Evolutionary conservation across 129 eudicot species (phyloP), one percentile per base, ranked within the genome.

Genomic region (Centella asiatica): DNA sequence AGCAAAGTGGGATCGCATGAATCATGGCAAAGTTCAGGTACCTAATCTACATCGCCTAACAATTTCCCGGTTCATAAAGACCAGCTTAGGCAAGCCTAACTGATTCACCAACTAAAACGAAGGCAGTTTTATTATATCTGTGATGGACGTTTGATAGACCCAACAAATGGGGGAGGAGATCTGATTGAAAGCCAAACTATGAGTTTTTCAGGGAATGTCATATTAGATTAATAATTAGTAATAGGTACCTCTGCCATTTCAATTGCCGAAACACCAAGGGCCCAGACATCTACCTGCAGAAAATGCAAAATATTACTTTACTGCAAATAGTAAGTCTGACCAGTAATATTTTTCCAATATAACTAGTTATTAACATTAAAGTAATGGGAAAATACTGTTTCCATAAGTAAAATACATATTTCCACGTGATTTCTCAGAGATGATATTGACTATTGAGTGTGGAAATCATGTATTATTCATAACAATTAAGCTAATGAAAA

Each of bases 241-340:
- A 42, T 46, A 32, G 20, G 25, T 82, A 87, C 98, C 98, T 92
- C 98, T 3, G 98, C 98, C 98, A 92, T 92, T 79, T 92, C 98
- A 27, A 87, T 92, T 29, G 98, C 98, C 71, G 98, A 81, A 72
- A 87, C 96, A 73, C 96, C 98, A 73, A 87, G 94, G 62, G 98
- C 98, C 98, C 96, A 87, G 65, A 84, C 98, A 78, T 92, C 98
- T 36, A 92, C 98, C 98, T 92, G 76, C 46, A 62, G 37, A n/a
- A n/a, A n/a, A 68, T 45, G 51, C 48, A 74, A 39, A 61, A 36
- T 31, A 69, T 24, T n/a, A 67, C 18, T n/a, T 40, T 51, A 45
- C 27, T 28, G 18, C 32, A 44, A 56, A 57, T 13, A 57, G 65
- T 44, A 24, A 20, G 57, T 49, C 31, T 5, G 5, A 0, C 57